Evolutionary conservation across 2,329 filamentous ascomycete genomes (phyloP).

Genomic region (Beauveria scarabaeidicola): DNA sequence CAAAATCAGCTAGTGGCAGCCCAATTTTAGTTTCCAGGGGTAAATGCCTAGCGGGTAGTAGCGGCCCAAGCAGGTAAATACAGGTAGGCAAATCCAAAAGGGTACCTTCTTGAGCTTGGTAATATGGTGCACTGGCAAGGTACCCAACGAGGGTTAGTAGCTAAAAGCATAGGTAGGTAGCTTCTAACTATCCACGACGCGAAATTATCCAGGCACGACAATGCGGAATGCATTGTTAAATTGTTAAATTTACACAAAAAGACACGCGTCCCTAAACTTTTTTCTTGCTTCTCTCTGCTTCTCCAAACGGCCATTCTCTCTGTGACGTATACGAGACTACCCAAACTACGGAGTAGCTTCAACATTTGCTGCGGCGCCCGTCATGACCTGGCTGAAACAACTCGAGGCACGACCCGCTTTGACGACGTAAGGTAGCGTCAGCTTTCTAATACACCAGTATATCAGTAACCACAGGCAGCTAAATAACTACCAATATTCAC

Average conservation of each 20-base stretch:
- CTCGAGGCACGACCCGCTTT: slow-evolving; percentile 12
- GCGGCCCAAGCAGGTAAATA: background rate
- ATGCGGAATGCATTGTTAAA: background rate
- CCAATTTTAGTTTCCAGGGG: background rate
- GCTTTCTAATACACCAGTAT: too few relatives aligned
- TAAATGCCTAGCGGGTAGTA: background rate
- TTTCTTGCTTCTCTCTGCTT: background rate
- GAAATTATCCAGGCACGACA: background rate
- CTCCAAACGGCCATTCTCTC: background rate
- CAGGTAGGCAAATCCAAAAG: background rate
- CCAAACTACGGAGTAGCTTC: background rate
- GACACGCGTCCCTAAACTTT: background rate
- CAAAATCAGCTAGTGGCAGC: background rate
- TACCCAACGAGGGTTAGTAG: too few relatives aligned
- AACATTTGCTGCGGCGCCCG: background rate
- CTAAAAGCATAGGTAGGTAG: too few relatives aligned
- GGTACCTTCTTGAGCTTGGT: too few relatives aligned
- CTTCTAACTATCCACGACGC: too few relatives aligned
- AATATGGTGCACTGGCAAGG: too few relatives aligned
- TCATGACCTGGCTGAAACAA: slow-evolving; percentile 17
- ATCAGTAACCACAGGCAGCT: background rate
- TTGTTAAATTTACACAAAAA: background rate
- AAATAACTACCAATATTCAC: too few relatives aligned
- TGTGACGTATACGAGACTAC: background rate
- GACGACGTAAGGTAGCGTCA: slow-evolving; percentile 11